Base-by-base conservation (phyloP, 1,284 basidiomycete species). In the Moniliophthora roreri region DNA sequence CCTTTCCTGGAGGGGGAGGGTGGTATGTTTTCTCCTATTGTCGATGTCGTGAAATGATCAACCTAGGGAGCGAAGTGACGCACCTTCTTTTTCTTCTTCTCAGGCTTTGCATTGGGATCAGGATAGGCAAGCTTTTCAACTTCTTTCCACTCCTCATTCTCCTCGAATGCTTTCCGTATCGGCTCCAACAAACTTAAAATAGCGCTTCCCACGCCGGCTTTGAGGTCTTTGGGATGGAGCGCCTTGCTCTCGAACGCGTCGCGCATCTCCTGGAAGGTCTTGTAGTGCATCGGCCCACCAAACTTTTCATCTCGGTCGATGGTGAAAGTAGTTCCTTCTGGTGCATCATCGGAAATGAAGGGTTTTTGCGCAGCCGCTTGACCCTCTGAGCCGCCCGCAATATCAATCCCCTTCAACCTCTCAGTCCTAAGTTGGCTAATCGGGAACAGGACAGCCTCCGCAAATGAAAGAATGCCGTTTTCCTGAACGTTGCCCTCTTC, bases 391-490 rank as follows among this genome's bases (percentile, higher is more conserved):
- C 59, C 59, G 38, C 74, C 74, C 7, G 69, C 68, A n/a, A 69
- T 67, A 15, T 71, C 72, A 49, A 70, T 65, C 5, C 75, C 80
- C 16, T 67, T 69, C 24, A 64, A 52, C 40, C 79, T 78, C 58
- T 91, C 88, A 26, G 87, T 66, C 21, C 88, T 81, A 39, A 96
- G 71, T 63, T 89, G 74, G 64, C 85, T 87, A 61, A 98, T 88
- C 28, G 96, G 96, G 64, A 98, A 89, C 52, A 98, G 72, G 26
- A 98, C 97, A 11, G 92, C 85, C 59, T 89, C 76, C 54, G 91
- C 82, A 76, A 99, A 99, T 1, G 93, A 81, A 4, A 99, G 81
- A 0, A 99, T 78, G 35, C 96, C 96, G 69, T 99, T 99, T 28
- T 90, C 92, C 48, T 87, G 81, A 34, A 88, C 76, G 63, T 91